These are phyloP conservation scores for Incumbomyces delicatus DNA, from an alignment of 2,329 filamentous ascomycete genomes.

Conservation along the genomic window DNA sequence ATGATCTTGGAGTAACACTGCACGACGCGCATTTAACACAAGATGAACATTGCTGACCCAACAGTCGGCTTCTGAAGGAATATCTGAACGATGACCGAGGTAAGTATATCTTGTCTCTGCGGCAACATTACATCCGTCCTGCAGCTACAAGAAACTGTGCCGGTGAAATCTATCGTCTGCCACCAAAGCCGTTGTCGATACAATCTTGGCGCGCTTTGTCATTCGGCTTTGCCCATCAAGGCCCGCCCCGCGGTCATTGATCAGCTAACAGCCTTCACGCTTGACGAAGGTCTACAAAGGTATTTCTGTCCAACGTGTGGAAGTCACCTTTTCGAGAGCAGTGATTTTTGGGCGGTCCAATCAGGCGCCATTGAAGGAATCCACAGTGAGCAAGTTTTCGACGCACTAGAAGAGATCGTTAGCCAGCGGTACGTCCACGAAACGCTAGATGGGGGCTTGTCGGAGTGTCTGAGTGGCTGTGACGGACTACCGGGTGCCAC, in stretches of 20 bases:
- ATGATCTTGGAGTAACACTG: too few species aligned
- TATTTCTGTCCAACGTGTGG: conserved; percentile 20
- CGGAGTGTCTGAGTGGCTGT: conserved; percentile 16
- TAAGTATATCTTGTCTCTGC: conserved; percentile 6
- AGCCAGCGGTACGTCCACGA: conserved; percentile 20
- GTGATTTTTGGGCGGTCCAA: conserved; percentile 20
- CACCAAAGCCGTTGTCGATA: conserved; percentile 3
- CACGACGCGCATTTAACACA: too few species aligned
- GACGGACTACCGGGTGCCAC: conserved; percentile 22
- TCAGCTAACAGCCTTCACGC: conserved; percentile 34
- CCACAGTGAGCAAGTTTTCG: conserved; percentile 11
- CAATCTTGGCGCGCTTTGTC: conserved; percentile 5
- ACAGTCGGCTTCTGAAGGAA: too few species aligned
- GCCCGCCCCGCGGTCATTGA: conserved; percentile 25
- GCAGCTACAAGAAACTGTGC: not conserved
- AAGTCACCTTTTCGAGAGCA: conserved; percentile 24
- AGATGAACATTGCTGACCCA: too few species aligned
- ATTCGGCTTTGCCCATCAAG: conserved; percentile 15
- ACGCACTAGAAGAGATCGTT: conserved; percentile 15
- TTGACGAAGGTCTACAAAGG: conserved; percentile 30
- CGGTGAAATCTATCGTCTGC: conserved; percentile 2
- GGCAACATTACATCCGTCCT: not conserved
- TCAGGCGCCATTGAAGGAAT: conserved; percentile 15
- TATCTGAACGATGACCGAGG: conserved; percentile 4
- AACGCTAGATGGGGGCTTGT: conserved; percentile 19